phyloP scores from a whole-genome alignment of 306 rosid genomes.

The Lablab purpureus region DNA sequence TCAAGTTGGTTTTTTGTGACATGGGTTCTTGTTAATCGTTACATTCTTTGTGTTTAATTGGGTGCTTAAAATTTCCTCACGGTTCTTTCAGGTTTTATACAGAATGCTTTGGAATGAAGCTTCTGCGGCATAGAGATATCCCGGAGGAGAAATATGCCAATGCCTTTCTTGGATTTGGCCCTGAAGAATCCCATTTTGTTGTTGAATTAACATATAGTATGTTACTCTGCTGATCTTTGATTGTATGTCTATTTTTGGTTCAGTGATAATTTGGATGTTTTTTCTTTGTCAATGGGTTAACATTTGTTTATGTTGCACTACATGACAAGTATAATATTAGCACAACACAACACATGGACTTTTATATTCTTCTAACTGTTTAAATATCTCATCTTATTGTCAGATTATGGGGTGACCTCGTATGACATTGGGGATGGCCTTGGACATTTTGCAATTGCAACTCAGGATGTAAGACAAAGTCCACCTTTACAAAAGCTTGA shows the following conservation, averaged over 20 bases:
- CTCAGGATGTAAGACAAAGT: constrained; percentile 72
- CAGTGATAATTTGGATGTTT: not conserved
- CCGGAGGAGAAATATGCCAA: constrained; percentile 91
- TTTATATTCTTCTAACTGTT: constrained; percentile 33
- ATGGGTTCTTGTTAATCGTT: not conserved
- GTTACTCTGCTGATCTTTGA: constrained; percentile 39
- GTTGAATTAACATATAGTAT: constrained; percentile 89
- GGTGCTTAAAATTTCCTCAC: constrained; percentile 9
- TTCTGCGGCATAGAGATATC: constrained; percentile 78
- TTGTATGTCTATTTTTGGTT: not conserved
- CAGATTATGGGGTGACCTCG: constrained; percentile 88
- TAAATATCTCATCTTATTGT: constrained; percentile 29
- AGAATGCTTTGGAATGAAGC: constrained; percentile 80
- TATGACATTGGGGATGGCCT: constrained; percentile 89
- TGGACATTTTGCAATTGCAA: constrained; percentile 89
- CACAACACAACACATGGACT: not conserved
- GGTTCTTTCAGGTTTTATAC: constrained; percentile 74
- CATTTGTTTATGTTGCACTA: not conserved
- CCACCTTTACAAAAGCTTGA: not conserved
- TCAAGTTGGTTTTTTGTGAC: constrained; percentile 60
- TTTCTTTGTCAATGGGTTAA: not conserved
- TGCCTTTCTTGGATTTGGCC: constrained; percentile 91
- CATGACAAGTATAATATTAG: not conserved
- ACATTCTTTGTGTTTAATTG: not conserved
- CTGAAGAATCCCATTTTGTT: constrained; percentile 72